These are phyloP conservation scores for Daldinia childiae DNA, from an alignment of 495 filamentous ascomycete species.

Conservation along the genomic window DNA sequence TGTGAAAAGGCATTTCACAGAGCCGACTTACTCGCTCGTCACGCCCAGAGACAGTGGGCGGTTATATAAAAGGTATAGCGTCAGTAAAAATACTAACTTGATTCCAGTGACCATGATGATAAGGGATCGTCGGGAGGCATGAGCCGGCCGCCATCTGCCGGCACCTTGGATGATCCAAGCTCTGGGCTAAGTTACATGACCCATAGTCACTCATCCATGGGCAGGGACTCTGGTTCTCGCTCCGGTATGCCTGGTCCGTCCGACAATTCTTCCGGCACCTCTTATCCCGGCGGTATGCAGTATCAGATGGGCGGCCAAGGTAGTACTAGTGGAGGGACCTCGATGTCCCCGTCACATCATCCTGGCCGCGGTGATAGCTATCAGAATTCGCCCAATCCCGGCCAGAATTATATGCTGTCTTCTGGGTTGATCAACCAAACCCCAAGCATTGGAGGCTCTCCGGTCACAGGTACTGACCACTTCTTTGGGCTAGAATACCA, in stretches of 20 bases:
- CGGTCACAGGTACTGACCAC: slow-evolving; percentile 27
- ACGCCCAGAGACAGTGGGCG: slow-evolving; percentile 76
- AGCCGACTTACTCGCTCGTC: slow-evolving; percentile 78
- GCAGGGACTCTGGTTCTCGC: slow-evolving; percentile 6
- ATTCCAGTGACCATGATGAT: slow-evolving; percentile 52
- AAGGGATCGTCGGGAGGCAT: slow-evolving; percentile 41
- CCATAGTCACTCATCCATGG: slow-evolving; percentile 13
- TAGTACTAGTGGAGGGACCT: slow-evolving; percentile 30
- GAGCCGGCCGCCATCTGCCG: slow-evolving; percentile 33
- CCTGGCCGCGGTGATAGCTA: slow-evolving; percentile 18
- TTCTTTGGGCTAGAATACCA: slow-evolving; percentile 31
- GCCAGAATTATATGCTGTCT: slow-evolving; percentile 33
- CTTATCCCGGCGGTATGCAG: slow-evolving; percentile 30
- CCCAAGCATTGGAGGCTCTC: slow-evolving; percentile 41
- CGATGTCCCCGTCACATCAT: slow-evolving; percentile 39
- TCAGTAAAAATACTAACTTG: slow-evolving; percentile 7
- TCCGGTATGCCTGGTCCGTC: slow-evolving; percentile 23
- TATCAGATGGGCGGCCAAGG: slow-evolving; percentile 38
- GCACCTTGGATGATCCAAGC: slow-evolving; percentile 17
- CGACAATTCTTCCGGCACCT: slow-evolving; percentile 26
- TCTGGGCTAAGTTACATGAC: slow-evolving; percentile 23
- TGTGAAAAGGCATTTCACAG: slow-evolving; percentile 75
- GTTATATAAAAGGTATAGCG: neutral
- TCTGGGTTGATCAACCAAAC: slow-evolving; percentile 20
- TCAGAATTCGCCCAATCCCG: slow-evolving; percentile 27